Evolutionary conservation across 371 early-diverging fungal species (phyloP).

Genomic region (Rhizopus arrhizus): DNA sequence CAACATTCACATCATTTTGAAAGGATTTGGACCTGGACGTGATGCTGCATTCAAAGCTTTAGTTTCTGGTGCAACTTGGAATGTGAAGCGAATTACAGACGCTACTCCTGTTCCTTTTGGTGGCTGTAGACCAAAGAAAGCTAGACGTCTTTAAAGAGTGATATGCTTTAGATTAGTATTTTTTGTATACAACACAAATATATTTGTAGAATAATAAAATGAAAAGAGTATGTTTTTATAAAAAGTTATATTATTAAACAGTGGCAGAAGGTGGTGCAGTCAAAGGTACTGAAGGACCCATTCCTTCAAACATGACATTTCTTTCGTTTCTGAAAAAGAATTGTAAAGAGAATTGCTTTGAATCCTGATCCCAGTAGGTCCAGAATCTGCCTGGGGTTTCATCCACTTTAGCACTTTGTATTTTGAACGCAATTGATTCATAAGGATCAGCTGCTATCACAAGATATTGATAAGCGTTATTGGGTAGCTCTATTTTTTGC

Average conservation of each 20-base stretch:
- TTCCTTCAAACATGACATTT: constrained; percentile 33
- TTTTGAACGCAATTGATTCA: constrained; percentile 93
- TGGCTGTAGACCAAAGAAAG: constrained; percentile 93
- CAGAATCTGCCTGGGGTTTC: constrained; percentile 82
- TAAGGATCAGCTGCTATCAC: constrained; percentile 97
- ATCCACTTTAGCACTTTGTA: constrained; percentile 92
- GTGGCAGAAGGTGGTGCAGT: constrained; percentile 26
- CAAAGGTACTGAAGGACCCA: constrained; percentile 11
- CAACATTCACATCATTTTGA: constrained; percentile 78
- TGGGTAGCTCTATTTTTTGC: constrained; percentile 90
- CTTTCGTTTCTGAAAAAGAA: constrained; percentile 70
- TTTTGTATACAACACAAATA: too few species aligned
- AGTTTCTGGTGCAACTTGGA: constrained; percentile 64
- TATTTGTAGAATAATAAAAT: constrained; percentile 3
- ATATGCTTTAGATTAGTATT: constrained; percentile 2
- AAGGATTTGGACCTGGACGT: constrained; percentile 91
- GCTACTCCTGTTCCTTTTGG: constrained; percentile 91
- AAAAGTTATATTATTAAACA: constrained; percentile 11
- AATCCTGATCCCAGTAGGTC: constrained; percentile 94
- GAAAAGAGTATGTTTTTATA: background rate
- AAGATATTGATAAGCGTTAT: constrained; percentile 89
- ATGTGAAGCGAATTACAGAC: constrained; percentile 78
- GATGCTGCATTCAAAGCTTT: constrained; percentile 92
- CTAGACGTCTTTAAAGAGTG: constrained; percentile 75
- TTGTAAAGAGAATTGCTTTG: constrained; percentile 86